These are phyloP conservation scores for Fusarium penzigii DNA, from an alignment of 2,329 filamentous ascomycete species.

Conservation along the genomic window DNA sequence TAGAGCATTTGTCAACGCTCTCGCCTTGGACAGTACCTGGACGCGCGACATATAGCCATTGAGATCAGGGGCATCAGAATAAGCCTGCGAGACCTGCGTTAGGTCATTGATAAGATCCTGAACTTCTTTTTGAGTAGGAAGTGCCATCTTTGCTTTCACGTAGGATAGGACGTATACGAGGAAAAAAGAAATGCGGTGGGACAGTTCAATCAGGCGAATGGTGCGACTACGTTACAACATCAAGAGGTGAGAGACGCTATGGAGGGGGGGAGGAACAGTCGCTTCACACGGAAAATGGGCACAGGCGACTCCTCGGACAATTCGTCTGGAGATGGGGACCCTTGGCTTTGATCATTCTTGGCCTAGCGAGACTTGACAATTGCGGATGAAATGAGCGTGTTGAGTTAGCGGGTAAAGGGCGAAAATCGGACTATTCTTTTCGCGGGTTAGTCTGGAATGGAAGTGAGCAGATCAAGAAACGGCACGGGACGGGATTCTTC, in stretches of 20 bases:
- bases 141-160: slow-evolving; percentile 7
- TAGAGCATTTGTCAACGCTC: slow-evolving; percentile 28
- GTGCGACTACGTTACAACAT: no score
- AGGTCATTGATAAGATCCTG: slow-evolving; percentile 21
- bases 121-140: slow-evolving; percentile 22
- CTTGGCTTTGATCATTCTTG: background rate
- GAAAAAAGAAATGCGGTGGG: background rate
- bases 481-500: no score
- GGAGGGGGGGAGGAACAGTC: background rate
- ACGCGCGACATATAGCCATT: slow-evolving; percentile 27
- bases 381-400: no score
- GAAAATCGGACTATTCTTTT: background rate
- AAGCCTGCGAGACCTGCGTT: slow-evolving; percentile 18
- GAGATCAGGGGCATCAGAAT: slow-evolving; percentile 26
- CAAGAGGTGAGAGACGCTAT: no score
- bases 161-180: background rate
- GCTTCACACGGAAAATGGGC: background rate
- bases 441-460: background rate
- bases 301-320: background rate
- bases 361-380: no score
- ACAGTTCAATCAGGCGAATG: background rate
- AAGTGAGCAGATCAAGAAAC: background rate
- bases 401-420: no score
- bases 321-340: background rate
- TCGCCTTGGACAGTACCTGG: slow-evolving; percentile 30